These are phyloP conservation scores for Triangularia verruculosa DNA, from an alignment of 2,329 filamentous ascomycete species.

Conservation along the genomic window DNA sequence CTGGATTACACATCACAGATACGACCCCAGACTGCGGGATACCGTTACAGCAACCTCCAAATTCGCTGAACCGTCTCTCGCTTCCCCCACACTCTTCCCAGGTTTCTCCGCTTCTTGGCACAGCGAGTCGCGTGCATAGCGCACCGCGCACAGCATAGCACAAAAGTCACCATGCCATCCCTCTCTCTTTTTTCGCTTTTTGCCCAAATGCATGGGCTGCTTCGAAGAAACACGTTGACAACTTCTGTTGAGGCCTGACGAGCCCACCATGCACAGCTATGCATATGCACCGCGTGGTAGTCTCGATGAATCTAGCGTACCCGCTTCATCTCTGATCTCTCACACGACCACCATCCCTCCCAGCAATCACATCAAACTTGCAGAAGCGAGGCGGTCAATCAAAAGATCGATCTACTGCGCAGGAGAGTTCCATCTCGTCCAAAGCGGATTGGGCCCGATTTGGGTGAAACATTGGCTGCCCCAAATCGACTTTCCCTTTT, in stretches of 20 bases:
- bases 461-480: not conserved
- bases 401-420: conserved; percentile 3
- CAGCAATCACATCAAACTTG: not conserved
- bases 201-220: not conserved
- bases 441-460: not conserved
- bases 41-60: not conserved
- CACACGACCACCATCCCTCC: not conserved
- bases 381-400: not conserved
- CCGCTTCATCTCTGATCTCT: not conserved
- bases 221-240: not conserved
- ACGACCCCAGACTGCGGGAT: not conserved
- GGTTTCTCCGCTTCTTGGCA: conserved; percentile 4
- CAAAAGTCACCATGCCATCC: not conserved
- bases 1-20: not conserved
- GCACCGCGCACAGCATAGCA: not conserved
- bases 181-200: not conserved
- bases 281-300: too few species aligned
- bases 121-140: not conserved
- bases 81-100: not conserved
- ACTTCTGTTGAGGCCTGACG: not conserved
- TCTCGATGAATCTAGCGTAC: not conserved
- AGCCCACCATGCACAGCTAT: too few species aligned
- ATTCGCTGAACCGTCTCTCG: not conserved
- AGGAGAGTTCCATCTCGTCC: too few species aligned
- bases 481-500: not conserved